These are phyloP conservation scores for Graphilbum fragrans DNA, from an alignment of 2,329 filamentous ascomycete species.

Conservation along the genomic window DNA sequence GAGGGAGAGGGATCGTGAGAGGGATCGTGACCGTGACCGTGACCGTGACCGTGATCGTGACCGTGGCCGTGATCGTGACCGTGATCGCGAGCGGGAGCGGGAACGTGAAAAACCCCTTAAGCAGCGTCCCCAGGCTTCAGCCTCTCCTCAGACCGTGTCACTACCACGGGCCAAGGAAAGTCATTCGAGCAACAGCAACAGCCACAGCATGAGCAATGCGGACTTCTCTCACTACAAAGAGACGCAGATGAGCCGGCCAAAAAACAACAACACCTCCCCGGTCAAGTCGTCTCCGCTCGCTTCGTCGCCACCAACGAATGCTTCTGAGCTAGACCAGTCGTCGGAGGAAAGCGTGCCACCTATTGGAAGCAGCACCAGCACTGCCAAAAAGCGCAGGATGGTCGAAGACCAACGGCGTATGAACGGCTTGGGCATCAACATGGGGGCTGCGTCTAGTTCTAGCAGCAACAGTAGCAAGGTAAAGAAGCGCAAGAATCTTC, in stretches of 20 bases:
- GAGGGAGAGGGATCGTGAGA: too few species aligned
- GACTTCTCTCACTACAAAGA: background rate
- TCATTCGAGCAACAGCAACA: constrained; percentile 14
- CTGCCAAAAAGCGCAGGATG: constrained; percentile 31
- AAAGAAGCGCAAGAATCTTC: constrained; percentile 20
- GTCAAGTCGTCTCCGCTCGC: constrained; percentile 53
- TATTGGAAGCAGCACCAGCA: constrained; percentile 13
- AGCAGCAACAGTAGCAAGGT: constrained; percentile 4
- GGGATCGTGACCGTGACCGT: too few species aligned
- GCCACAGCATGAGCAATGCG: background rate
- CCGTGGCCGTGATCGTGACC: too few species aligned
- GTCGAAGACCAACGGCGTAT: constrained; percentile 7
- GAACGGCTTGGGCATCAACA: constrained; percentile 11
- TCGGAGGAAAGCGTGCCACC: constrained; percentile 13
- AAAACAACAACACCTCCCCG: constrained; percentile 37
- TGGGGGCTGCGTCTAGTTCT: constrained; percentile 9
- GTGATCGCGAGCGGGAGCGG: too few species aligned
- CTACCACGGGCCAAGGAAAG: constrained; percentile 24
- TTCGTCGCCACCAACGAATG: constrained; percentile 54
- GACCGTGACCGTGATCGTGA: too few species aligned
- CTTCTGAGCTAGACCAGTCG: constrained; percentile 42
- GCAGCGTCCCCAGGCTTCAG: background rate
- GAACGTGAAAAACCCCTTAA: background rate
- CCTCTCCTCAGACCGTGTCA: background rate
- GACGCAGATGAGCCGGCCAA: constrained; percentile 23